Evolutionary conservation across 768 basidiomycete species (phyloP).

Genomic region (Naganishia onofrii): DNA sequence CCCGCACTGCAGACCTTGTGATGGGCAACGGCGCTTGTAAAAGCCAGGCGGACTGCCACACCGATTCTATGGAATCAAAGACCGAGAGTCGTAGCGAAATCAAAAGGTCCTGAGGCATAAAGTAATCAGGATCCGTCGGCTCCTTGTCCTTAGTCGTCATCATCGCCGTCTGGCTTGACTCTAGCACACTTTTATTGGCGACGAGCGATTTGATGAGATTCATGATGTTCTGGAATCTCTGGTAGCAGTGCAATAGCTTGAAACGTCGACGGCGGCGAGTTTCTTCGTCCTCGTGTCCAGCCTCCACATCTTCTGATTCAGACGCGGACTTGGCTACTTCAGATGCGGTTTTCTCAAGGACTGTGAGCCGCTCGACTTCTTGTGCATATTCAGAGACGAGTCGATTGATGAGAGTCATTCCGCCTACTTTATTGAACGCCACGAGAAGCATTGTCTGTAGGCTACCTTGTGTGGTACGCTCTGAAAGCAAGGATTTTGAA

Average conservation of each 20-base stretch:
- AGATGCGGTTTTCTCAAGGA: neutral
- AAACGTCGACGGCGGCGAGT: neutral
- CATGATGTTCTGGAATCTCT: constrained; percentile 55
- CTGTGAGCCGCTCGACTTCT: constrained; percentile 5
- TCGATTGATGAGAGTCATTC: constrained; percentile 55
- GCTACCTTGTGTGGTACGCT: constrained; percentile 69
- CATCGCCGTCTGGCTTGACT: constrained; percentile 77
- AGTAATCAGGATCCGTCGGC: constrained; percentile 72
- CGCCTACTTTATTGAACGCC: constrained; percentile 69
- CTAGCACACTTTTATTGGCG: constrained; percentile 74
- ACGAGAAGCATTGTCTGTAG: constrained; percentile 79
- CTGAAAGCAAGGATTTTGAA: constrained; percentile 54
- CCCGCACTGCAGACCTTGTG: constrained; percentile 70
- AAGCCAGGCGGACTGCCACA: constrained; percentile 86
- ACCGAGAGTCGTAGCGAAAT: constrained; percentile 71
- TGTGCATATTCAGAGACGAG: constrained; percentile 16
- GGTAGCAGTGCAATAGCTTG: constrained; percentile 26
- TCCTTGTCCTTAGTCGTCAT: constrained; percentile 67
- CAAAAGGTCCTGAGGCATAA: constrained; percentile 82
- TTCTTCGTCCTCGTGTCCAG: neutral
- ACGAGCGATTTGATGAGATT: constrained; percentile 73
- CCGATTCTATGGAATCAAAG: constrained; percentile 63
- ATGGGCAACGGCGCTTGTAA: constrained; percentile 67
- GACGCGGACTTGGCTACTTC: neutral
- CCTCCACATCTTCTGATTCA: neutral